Percentiles rank a stretch among this genome's conserved stretches.
Evolutionary conservation across 495 filamentous ascomycete genomes (phyloP).

Genomic region (Cercophora samala): DNA sequence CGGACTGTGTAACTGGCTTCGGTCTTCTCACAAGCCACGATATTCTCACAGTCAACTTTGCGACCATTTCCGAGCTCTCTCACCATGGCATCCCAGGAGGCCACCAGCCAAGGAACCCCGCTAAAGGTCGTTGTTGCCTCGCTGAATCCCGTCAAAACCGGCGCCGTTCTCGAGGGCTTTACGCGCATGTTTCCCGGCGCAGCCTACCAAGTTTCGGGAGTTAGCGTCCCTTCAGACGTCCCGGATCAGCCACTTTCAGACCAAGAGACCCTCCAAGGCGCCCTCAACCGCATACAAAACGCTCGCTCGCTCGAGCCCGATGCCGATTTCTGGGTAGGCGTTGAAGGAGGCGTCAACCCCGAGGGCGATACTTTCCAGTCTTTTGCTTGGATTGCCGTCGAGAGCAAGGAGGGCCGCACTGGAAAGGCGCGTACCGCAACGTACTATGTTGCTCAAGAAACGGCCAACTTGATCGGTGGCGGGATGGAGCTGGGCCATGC

Average conservation of each 20-base stretch:
- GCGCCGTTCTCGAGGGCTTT: constrained; percentile 25
- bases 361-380: constrained; percentile 22
- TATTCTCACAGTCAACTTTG: background rate
- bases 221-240: constrained; percentile 31
- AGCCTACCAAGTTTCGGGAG: constrained; percentile 28
- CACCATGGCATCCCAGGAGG: background rate
- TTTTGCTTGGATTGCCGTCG: constrained; percentile 33
- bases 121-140: constrained; percentile 27
- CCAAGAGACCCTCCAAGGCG: constrained; percentile 27
- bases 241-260: constrained; percentile 31
- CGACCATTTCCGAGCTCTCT: background rate
- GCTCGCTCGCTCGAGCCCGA: constrained; percentile 20
- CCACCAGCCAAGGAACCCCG: background rate
- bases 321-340: constrained; percentile 31
- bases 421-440: constrained; percentile 32
- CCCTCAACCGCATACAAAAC: constrained; percentile 26
- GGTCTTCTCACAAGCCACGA: background rate
- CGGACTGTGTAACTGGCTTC: background rate
- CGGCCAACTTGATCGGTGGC: constrained; percentile 15
- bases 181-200: constrained; percentile 29
- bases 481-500: constrained; percentile 29
- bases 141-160: constrained; percentile 29
- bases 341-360: constrained; percentile 31
- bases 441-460: constrained; percentile 28
- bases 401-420: constrained; percentile 10